Base-by-base conservation (phyloP, 805 yeast species). In the Metschnikowia peoriensis region DNA sequence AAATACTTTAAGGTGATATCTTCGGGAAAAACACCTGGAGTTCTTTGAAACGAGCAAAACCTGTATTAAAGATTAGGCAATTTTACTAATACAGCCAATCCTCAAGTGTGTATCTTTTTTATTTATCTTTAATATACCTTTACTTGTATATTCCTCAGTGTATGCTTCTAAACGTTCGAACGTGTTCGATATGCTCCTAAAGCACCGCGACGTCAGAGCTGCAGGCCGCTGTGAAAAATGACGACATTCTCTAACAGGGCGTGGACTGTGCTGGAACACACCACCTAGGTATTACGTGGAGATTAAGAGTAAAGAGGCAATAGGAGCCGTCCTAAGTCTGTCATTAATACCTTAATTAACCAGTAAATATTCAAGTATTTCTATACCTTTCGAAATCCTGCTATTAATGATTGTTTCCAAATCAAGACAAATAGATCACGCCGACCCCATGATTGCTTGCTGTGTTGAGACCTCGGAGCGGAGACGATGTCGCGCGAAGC, bases 401-500 rank as follows among this genome's bases (percentile, higher is more conserved):
- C 22, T 2, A 22, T 3, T 3, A 3, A 22, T 2, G 22, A 22
- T 22, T 3, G 22, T 22, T 22, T 22, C 22, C 22, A 22, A 22
- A 22, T 3, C 22, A 3, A 22, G 4, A 22, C 22, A 22, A 22
- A 22, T 22, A 4, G 4, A 22, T 22, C 22, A 22, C 22, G 22
- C 22, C 22, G 22, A 22, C 22, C 22, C 22, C 22, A 17, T 8
- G 27, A 12, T n/a, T 12, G 41, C 32, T 27, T 32, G 15, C 41
- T 29, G 28, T 38, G 15, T 34, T 29, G 22, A 22, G 22, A 22
- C 22, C 46, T 44, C 42, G 52, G 52, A 50, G 53, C 50, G 51
- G 56, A 53, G 56, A 46, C 28, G 17, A 41, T 50, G 54, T 50
- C 52, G 53, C 47, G 45, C 53, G 6, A 27, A 45, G 53, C 52